Evolutionary conservation across 805 yeast species (phyloP).

Genomic region (Metschnikowia shivogae): DNA sequence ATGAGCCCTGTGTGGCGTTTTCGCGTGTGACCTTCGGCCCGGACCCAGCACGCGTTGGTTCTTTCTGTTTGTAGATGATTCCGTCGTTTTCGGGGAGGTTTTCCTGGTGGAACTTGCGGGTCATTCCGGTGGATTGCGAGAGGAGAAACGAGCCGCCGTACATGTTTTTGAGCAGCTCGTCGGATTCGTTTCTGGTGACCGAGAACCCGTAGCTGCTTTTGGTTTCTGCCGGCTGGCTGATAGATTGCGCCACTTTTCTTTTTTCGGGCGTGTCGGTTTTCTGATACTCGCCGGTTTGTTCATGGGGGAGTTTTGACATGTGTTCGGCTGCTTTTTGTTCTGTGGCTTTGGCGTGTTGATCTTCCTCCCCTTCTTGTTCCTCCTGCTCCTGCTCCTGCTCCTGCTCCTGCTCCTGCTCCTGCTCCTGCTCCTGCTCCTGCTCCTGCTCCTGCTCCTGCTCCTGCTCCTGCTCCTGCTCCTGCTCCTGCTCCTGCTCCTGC

Average conservation of each 20-base stretch:
- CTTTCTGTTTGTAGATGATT: slow-evolving; percentile 2
- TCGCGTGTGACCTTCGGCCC: slow-evolving; percentile 32
- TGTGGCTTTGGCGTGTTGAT: not conserved
- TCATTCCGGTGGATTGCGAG: slow-evolving; percentile 42
- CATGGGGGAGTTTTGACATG: too few relatives aligned
- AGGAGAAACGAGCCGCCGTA: slow-evolving; percentile 41
- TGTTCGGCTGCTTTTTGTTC: not conserved
- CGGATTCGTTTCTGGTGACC: slow-evolving; percentile 27
- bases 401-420: too few relatives aligned
- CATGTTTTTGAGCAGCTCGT: slow-evolving; percentile 23
- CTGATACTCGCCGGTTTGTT: not conserved
- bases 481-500: too few relatives aligned
- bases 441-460: too few relatives aligned
- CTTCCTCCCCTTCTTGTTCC: not conserved
- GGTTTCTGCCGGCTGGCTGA: not conserved
- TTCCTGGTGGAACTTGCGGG: slow-evolving; percentile 26
- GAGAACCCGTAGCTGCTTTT: slow-evolving; percentile 7
- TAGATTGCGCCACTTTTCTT: too few relatives aligned
- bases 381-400: not conserved
- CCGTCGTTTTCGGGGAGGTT: slow-evolving; percentile 7
- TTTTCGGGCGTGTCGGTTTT: not conserved
- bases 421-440: too few relatives aligned
- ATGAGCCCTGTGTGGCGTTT: slow-evolving; percentile 32
- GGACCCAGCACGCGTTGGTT: slow-evolving; percentile 11
- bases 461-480: too few relatives aligned